Evolutionary conservation across 2,329 filamentous ascomycete species (phyloP).

Genomic region (Pseudogymnoascus sp.): DNA sequence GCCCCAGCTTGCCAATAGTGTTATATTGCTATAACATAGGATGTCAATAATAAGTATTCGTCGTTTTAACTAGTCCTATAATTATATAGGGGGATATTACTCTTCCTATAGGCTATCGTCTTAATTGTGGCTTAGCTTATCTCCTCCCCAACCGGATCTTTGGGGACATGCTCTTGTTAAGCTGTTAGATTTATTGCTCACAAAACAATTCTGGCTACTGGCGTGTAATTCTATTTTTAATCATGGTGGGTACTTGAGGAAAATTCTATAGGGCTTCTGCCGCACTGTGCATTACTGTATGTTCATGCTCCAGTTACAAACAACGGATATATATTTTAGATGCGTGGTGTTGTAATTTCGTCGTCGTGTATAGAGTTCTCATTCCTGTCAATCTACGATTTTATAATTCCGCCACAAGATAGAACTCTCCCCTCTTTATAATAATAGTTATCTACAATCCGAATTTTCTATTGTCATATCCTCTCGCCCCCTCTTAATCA

Average conservation of each 20-base stretch:
- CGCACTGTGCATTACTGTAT: neutral
- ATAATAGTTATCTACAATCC: neutral
- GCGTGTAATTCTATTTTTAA: neutral
- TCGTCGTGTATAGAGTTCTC: too few species aligned
- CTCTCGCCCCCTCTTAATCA: neutral
- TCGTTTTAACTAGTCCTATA: neutral
- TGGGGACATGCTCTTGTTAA: neutral
- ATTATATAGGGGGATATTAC: too few species aligned
- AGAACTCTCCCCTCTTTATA: neutral
- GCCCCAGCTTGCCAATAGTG: neutral
- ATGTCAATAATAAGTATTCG: neutral
- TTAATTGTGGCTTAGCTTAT: neutral
- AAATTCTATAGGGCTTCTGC: neutral
- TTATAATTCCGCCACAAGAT: neutral
- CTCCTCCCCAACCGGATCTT: neutral
- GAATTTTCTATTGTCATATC: too few species aligned
- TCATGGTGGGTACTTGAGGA: neutral
- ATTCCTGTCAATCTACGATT: neutral
- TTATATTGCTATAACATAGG: neutral
- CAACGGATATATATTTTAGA: too few species aligned
- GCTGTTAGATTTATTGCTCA: neutral
- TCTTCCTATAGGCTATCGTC: neutral
- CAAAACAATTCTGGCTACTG: neutral
- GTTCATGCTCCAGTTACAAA: neutral
- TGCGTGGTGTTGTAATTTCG: too few species aligned